These are phyloP conservation scores for Phytophthora europaea DNA, from an alignment of 352 stramenopile species.

Conservation along the genomic window DNA sequence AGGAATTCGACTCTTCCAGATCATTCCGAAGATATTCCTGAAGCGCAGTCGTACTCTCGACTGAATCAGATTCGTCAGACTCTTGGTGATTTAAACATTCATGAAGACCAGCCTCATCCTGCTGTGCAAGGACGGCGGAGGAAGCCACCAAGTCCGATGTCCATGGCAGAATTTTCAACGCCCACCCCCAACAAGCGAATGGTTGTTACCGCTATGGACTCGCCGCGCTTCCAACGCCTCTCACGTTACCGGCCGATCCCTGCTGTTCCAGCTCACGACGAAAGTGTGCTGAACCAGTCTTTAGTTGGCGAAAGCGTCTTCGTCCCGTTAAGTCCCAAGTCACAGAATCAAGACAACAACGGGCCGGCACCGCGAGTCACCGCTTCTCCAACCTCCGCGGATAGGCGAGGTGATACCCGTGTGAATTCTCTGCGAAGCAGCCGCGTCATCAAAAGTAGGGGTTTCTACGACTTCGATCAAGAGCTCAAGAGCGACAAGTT, in stretches of 20 bases:
- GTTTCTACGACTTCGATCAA: slow-evolving; percentile 75
- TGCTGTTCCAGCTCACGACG: slow-evolving; percentile 26
- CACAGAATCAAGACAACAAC: slow-evolving; percentile 24
- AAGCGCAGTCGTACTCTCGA: slow-evolving; percentile 28
- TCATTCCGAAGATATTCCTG: slow-evolving; percentile 14
- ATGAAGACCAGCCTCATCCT: slow-evolving; percentile 24
- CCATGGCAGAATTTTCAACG: slow-evolving; percentile 71
- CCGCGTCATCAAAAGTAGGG: slow-evolving; percentile 81
- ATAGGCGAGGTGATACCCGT: slow-evolving; percentile 22
- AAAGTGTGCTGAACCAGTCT: slow-evolving; percentile 64
- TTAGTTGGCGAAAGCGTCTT: slow-evolving; percentile 79
- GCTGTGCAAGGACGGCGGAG: slow-evolving; percentile 30
- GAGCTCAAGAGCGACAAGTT: slow-evolving; percentile 28
- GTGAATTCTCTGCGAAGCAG: slow-evolving; percentile 54
- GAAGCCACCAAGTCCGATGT: slow-evolving; percentile 60
- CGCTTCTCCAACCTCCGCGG: slow-evolving; percentile 39
- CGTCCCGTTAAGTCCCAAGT: slow-evolving; percentile 58
- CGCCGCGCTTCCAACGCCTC: slow-evolving; percentile 55
- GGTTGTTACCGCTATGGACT: slow-evolving; percentile 38
- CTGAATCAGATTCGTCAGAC: slow-evolving; percentile 41
- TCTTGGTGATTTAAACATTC: slow-evolving; percentile 32
- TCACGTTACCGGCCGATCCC: slow-evolving; percentile 42
- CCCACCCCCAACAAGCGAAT: slow-evolving; percentile 36
- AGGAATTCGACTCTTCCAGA: slow-evolving; percentile 3
- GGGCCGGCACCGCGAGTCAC: slow-evolving; percentile 44